Conservation (phyloP, 345 rosid genomes). For the Theobroma cacao region DNA sequence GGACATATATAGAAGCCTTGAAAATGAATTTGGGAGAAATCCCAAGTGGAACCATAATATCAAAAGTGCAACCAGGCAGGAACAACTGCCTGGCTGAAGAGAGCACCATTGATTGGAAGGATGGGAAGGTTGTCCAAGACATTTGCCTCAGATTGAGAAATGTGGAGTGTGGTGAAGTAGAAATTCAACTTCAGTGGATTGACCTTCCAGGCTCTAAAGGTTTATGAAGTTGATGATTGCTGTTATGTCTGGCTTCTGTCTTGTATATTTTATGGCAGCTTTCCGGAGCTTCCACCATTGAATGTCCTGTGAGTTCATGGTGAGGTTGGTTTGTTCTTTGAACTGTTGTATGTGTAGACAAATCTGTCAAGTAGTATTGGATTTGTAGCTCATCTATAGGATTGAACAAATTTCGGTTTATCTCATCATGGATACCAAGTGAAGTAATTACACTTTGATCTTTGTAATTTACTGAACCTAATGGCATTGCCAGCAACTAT, state of each 20-base stretch:
- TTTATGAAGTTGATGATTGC: conserved; percentile 22
- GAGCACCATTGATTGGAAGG: conserved; percentile 43
- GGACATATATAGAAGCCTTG: conserved; percentile 57
- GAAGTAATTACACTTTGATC: neutral
- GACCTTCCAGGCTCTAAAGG: conserved; percentile 73
- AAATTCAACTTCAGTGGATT: conserved; percentile 84
- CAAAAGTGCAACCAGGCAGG: conserved; percentile 50
- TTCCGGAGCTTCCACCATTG: neutral
- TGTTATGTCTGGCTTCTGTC: neutral
- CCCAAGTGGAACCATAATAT: conserved; percentile 62
- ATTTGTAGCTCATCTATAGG: conserved; percentile 9
- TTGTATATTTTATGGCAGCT: neutral
- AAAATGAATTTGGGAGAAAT: conserved; percentile 48
- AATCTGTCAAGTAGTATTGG: neutral
- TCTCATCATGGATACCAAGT: neutral
- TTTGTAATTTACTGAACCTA: neutral
- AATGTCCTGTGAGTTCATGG: neutral
- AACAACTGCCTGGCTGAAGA: conserved; percentile 72
- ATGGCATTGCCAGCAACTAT: neutral
- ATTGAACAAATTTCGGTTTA: conserved; percentile 12
- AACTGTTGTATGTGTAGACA: neutral
- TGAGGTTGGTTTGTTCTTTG: conserved; percentile 5
- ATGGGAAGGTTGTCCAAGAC: conserved; percentile 60
- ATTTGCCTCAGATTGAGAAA: conserved; percentile 66
- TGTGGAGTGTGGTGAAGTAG: conserved; percentile 90